phyloP scores from a whole-genome alignment of 139 green algal species.

The Picochlorum sp. region DNA sequence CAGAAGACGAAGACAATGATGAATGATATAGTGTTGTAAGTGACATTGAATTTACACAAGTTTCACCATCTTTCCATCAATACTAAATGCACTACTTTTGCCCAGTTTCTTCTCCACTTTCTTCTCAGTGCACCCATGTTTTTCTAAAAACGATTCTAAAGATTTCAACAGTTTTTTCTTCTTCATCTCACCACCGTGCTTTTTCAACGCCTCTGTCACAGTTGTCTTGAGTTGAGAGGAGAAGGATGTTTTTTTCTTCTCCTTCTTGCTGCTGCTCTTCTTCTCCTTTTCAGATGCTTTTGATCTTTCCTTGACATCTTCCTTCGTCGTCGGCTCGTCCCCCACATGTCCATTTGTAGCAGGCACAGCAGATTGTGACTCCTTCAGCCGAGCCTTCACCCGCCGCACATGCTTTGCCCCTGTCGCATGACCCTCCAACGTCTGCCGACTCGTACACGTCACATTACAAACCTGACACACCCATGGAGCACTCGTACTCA shows the following conservation, averaged over 20 bases:
- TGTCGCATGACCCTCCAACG: constrained; percentile 65
- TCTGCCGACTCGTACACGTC: constrained; percentile 76
- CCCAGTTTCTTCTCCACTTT: background rate
- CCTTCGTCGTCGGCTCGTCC: background rate
- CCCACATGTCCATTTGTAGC: too few species aligned
- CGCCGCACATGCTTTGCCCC: constrained; percentile 76
- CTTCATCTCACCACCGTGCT: background rate
- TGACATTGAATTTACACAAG: background rate
- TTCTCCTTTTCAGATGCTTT: too few species aligned
- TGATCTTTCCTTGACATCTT: background rate
- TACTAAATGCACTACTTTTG: background rate
- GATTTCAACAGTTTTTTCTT: background rate
- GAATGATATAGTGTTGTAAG: constrained; percentile 3
- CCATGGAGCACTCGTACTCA: constrained; percentile 65
- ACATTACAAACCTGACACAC: constrained; percentile 80
- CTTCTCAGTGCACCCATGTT: background rate
- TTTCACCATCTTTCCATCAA: background rate
- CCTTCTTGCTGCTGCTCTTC: constrained; percentile 8
- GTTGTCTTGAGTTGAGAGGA: too few species aligned
- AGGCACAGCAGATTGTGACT: too few species aligned
- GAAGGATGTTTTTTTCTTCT: constrained; percentile 6
- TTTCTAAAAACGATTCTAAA: background rate
- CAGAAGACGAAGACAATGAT: constrained; percentile 10
- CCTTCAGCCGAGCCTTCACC: constrained; percentile 14
- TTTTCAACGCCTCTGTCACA: background rate